Base-by-base conservation (phyloP, 2,329 filamentous ascomycete species). In the Sarocladium oryzae region DNA sequence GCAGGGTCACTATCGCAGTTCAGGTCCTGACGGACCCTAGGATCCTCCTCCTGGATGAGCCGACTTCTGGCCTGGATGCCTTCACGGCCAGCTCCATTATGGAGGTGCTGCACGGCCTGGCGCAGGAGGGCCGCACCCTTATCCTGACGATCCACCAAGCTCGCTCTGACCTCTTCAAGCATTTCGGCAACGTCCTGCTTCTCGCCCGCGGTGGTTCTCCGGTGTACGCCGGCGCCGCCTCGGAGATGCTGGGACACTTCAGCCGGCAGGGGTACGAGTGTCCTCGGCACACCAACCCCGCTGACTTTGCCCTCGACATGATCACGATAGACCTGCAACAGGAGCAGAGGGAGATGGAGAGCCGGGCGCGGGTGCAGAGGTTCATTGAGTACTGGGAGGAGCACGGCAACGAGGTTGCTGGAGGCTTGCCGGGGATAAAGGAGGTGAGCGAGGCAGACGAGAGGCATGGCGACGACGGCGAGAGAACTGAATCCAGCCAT, bases 1-100 rank as follows among this genome's bases (percentile, higher is more conserved):
- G 87, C 2, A 78, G 87, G 52, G 85, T 90, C 4, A 86, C 84
- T 2, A 89, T 91, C 54, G 87, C 85, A 0, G 81, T 89, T 0
- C 87, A 90, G 57, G 83, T 90, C 7, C 72, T 90, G 13, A 89
- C 85, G 0, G 84, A 89, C 53, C 87, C 87, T 1, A 79, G 82
- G 2, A 77, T 90, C 2, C 67, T 90, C 1, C 71, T 91, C 0
- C 75, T 91, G 0, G 87, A 90, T 54, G 87, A 91, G 56, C 86
- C 87, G 0, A 86, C 87, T 0, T 87, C 83, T 2, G 87, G 87
- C 0, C 68, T 90, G 0, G 87, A 91, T 60, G 85, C 86, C 0
- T 90, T 89, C 58, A 89, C 86, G 0, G 86, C 87, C 1, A 81
- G 78, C 50, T 89, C 85, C 1, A 89, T 90, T 55, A 81, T 89